A percentile compares a stretch with the other conserved stretches of the same genome.
phyloP scores from a whole-genome alignment of 495 filamentous ascomycete species.

The Penicillium nucicola region DNA sequence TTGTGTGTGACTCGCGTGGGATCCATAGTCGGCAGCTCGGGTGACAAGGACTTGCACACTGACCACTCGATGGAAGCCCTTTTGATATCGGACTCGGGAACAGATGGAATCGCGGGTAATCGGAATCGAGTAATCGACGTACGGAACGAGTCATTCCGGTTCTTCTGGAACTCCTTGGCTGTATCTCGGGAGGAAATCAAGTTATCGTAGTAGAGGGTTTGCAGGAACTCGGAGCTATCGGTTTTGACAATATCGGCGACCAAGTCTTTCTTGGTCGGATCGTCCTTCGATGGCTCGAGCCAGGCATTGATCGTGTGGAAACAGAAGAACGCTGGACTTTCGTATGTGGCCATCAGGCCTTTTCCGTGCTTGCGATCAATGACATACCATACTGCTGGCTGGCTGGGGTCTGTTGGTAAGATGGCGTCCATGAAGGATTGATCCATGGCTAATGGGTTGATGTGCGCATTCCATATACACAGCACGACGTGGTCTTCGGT shows the following conservation, averaged over 20 bases:
- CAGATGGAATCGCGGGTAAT: constrained; percentile 33
- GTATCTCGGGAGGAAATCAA: constrained; percentile 40
- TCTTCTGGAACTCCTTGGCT: constrained; percentile 24
- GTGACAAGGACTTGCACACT: constrained; percentile 22
- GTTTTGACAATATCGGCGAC: constrained; percentile 57
- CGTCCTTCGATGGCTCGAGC: constrained; percentile 48
- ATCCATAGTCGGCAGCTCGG: constrained; percentile 71
- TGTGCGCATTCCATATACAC: constrained; percentile 58
- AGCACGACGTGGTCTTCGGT: constrained; percentile 64
- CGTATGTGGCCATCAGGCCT: constrained; percentile 59
- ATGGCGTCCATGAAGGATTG: constrained; percentile 24
- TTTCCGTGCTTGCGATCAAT: constrained; percentile 52
- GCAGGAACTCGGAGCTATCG: constrained; percentile 50
- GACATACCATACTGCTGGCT: constrained; percentile 63
- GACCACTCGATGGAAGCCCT: constrained; percentile 35
- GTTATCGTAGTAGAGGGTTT: constrained; percentile 55
- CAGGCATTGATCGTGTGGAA: constrained; percentile 78
- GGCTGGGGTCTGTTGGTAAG: constrained; percentile 42
- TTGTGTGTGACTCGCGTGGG: constrained; percentile 47
- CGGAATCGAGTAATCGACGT: constrained; percentile 47
- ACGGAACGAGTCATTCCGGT: constrained; percentile 28
- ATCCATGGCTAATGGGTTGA: constrained; percentile 56
- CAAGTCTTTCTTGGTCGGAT: constrained; percentile 44
- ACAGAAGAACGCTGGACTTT: constrained; percentile 62
- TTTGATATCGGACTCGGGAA: constrained; percentile 4